Base-by-base conservation (phyloP, 768 basidiomycete species). In the Coprinellus micaceus region DNA sequence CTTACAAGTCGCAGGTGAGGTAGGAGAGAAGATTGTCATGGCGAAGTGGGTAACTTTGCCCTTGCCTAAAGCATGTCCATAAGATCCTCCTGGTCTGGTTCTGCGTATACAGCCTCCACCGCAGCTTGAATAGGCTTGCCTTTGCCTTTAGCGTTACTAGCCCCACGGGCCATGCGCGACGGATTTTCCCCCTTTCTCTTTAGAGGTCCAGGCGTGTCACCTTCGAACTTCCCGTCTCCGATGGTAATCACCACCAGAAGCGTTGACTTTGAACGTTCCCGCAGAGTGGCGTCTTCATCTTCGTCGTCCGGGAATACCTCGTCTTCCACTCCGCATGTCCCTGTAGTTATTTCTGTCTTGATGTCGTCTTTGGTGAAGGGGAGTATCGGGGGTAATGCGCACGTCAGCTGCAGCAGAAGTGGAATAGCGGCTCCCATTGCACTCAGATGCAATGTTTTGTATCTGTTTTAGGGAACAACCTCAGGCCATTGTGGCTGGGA, bases 341-440 rank as follows among this genome's bases (percentile, higher is more conserved):
- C 86, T 0, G 91, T 93, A 7, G 74, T 75, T 13, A 88, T 73
- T 54, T 86, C 79, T 22, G 78, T 79, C 40, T 77, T 76, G 4
- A 91, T 81, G 54, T 91, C 87, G 47, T 83, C 80, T 36, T 71
- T 67, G 0, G 82, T 61, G 63, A 82, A 90, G 0, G 91, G 89
- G 11, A 95, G 76, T 47, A 87, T 83, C 2, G 80, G 75, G 0
- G 91, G 89, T 26, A 94, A 75, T 21, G 90, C 85, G 4, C 85
- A 79, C 12, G 81, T 72, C 13, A 96, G 77, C 46, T 83, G 83
- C 26, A 88, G 71, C 22, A 92, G 82, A 63, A 85, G 86, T 2
- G 93, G 91, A 56, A 95, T 94, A 1, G 94, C 91, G 4, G 93
- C 93, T 24, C 91, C 93, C 84, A 94, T 88, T 5, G 90, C 93